Percentiles rank a stretch among this genome's conserved stretches.
Evolutionary conservation across 2,329 filamentous ascomycete genomes (phyloP).

Genomic region (Incumbomyces lentus): DNA sequence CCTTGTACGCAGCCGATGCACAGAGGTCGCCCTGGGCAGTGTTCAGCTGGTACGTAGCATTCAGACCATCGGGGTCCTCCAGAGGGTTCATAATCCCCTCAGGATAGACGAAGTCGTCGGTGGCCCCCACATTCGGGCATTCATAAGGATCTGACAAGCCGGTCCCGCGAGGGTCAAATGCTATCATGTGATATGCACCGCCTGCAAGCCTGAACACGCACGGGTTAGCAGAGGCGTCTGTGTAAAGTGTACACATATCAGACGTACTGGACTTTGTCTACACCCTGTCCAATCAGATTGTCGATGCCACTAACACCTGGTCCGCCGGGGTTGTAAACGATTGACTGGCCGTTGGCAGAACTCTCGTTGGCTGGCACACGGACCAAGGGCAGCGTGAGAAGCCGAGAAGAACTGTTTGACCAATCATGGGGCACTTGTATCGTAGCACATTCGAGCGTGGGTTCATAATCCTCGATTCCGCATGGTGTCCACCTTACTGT

Average conservation of each 20-base stretch:
- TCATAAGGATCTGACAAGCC: constrained; percentile 9
- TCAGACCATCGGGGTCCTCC: constrained; percentile 1
- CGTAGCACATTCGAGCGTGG: constrained; percentile 11
- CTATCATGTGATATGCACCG: constrained; percentile 21
- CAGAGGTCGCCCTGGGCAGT: constrained; percentile 2
- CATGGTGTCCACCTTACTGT: constrained; percentile 5
- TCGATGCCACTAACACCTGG: constrained; percentile 7
- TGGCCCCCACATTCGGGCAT: neutral
- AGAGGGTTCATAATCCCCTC: neutral
- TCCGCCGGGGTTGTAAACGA: constrained; percentile 16
- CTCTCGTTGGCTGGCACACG: constrained; percentile 13
- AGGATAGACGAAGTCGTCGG: neutral
- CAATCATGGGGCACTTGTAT: constrained; percentile 20
- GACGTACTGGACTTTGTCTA: neutral
- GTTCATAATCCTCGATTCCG: neutral
- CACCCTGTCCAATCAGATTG: neutral
- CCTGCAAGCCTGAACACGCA: constrained; percentile 5
- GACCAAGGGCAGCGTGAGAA: constrained; percentile 16
- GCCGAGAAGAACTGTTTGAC: constrained; percentile 11
- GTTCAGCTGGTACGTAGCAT: neutral
- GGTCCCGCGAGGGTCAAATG: constrained; percentile 25
- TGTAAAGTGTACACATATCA: neutral
- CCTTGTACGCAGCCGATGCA: constrained; percentile 1
- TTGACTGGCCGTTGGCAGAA: constrained; percentile 8
- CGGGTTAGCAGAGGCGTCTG: neutral